Evolutionary conservation across 139 green algal genomes (phyloP).

Genomic region (Gonium pectorale): DNA sequence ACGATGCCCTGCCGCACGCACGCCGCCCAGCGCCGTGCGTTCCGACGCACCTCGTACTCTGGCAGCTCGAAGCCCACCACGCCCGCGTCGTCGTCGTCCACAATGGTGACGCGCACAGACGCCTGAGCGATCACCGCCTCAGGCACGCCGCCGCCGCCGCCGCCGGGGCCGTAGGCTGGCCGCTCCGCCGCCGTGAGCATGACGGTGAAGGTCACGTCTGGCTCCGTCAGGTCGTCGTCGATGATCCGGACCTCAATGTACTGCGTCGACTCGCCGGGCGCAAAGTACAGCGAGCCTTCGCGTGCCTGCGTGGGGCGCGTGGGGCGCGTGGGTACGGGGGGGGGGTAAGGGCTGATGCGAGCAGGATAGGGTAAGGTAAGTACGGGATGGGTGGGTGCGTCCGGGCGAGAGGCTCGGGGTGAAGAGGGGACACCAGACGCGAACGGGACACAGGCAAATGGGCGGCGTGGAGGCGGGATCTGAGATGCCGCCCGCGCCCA

Average conservation of each 20-base stretch:
- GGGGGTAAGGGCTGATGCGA: too few species aligned
- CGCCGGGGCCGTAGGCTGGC: too few species aligned
- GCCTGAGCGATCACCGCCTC: conserved; percentile 14
- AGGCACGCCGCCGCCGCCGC: background rate
- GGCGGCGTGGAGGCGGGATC: too few species aligned
- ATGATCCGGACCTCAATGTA: conserved; percentile 47
- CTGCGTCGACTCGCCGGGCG: conserved; percentile 14
- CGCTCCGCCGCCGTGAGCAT: background rate
- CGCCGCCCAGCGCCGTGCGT: too few species aligned
- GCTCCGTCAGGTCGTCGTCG: conserved; percentile 54
- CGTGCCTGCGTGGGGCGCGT: background rate
- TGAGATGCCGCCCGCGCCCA: too few species aligned
- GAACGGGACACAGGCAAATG: too few species aligned
- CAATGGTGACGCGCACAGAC: conserved; percentile 44
- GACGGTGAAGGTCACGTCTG: conserved; percentile 49
- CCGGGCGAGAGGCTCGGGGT: too few species aligned
- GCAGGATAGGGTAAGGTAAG: too few species aligned
- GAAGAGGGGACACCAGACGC: too few species aligned
- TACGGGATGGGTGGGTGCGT: too few species aligned
- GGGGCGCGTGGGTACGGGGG: background rate
- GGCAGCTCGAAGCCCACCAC: conserved; percentile 56
- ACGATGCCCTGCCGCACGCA: too few species aligned
- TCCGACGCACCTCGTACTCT: conserved; percentile 37
- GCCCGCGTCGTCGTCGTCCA: conserved; percentile 59
- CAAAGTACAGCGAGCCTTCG: background rate